Evolutionary conservation across 2,329 filamentous ascomycete genomes (phyloP), one percentile per base, ranked within the genome.

Genomic region (Drechslerella dactyloides): DNA sequence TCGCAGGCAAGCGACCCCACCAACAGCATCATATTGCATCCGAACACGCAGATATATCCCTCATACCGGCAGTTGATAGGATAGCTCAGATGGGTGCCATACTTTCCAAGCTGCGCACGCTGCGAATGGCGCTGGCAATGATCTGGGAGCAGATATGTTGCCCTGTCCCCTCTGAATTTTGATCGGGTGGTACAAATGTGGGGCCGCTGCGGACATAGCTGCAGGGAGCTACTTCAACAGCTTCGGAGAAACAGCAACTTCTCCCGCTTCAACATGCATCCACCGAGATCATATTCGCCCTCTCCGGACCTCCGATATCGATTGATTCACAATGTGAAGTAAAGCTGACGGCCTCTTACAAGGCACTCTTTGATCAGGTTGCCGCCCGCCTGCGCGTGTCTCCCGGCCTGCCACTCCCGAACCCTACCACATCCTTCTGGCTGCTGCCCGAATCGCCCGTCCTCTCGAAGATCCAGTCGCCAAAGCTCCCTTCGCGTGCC

Each of bases 371-470:
- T 46, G 62, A 68, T 37, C 30, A 55, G 15, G 37, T 57, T 13
- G 4, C 57, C 23, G 8, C 33, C 17, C 61, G 69, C 11, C 6
- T 73, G 0, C 15, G 35, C 17, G 17, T 57, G 7, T 75, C 78
- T 1, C 81, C 82, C 2, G 81, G 81, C 13, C 76, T 81, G 1
- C 83, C 83, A 0, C 77, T 80, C 13, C 74, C 79, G 8, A 78
- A 80, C 50, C 80, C 82, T 0, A 82, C 82, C 1, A 56, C 63
- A 2, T 78, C 83, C 6, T 84, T 82, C 76, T 85, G 82, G 83
- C 79, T 82, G 27, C 76, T 80, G 11, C 81, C 82, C 0, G 81
- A 80, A 75, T 81, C 81, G 2, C 77, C 80, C 19, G 78, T 84
- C 10, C 78, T 80, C 54, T 73, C 54, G 21, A 27, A 80, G 53